Evolutionary conservation across 2,329 filamentous ascomycete genomes (phyloP), one percentile per base, ranked within the genome.

Genomic region (Microsporum ferrugineum): DNA sequence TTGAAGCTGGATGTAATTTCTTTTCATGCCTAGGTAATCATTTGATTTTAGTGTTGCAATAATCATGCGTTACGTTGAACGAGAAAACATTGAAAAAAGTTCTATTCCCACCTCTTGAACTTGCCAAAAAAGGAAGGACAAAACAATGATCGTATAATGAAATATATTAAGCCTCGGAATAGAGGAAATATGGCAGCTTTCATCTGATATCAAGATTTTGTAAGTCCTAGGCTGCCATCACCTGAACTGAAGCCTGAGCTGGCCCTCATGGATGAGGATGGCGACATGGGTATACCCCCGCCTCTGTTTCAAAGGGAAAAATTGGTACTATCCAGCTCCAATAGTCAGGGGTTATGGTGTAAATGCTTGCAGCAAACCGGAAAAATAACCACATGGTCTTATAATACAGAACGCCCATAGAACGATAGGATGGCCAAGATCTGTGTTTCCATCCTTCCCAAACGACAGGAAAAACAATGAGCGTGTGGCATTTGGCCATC

Each of bases 51-150:
- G 23, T 31, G 51, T 55, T 55, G 51, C 51, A 55, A 34, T 23
- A 23, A 55, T 12, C 14, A 36, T 55, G 51, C 51, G 51, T 55
- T 55, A 55, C 51, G 51, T 55, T 55, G 51, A 55, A 55, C 51
- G 51, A 55, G 14, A 34, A 17, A n/a, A 34, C 31, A 38, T 36
- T 55, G n/a, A 43, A 36, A 53, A 36, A 36, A 34, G 31, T 12
- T 4, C 51, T 31, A 29, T 55, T 55, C 33, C 36, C 17, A 36
- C 51, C n/a, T 55, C 31, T 36, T 34, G 31, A 55, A 55, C 31
- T 31, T 55, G 33, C 51, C 33, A 31, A 34, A 55, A 55, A 36
- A 7, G 51, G 51, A 55, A 55, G 51, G 51, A 36, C 14, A 31
- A 55, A 55, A 27, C 23, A 55, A 55, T 12, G 14, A 36, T 36